These are phyloP conservation scores for Diutina sp. DNA, from an alignment of 1,139 yeast genomes.

Conservation along the genomic window DNA sequence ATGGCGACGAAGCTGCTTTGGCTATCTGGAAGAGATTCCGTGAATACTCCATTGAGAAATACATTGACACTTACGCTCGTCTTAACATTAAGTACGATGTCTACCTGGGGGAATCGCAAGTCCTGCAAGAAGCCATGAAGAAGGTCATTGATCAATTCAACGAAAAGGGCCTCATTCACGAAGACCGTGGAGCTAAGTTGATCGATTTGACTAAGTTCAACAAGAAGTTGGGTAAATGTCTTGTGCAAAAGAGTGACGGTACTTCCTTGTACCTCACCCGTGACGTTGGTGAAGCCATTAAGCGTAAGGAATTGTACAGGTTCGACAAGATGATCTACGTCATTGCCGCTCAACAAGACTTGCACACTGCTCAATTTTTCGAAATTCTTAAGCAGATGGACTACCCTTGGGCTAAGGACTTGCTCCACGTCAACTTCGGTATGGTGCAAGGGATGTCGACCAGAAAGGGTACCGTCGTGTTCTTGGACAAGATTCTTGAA, in stretches of 20 bases:
- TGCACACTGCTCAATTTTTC: slow-evolving; percentile 88
- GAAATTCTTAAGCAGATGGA: slow-evolving; percentile 92
- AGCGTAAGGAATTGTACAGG: slow-evolving; percentile 71
- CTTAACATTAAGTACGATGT: slow-evolving; percentile 77
- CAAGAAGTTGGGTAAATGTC: slow-evolving; percentile 88
- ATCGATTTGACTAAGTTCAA: slow-evolving; percentile 78
- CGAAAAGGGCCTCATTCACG: slow-evolving; percentile 63
- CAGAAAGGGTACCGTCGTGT: slow-evolving; percentile 96
- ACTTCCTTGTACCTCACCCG: slow-evolving; percentile 90
- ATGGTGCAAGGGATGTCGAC: slow-evolving; percentile 99
- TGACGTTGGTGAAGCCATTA: slow-evolving; percentile 95
- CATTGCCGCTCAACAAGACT: slow-evolving; percentile 91
- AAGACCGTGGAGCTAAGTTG: slow-evolving; percentile 84
- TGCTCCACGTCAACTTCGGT: slow-evolving; percentile 87
- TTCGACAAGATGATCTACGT: slow-evolving; percentile 96
- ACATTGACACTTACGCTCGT: slow-evolving; percentile 81
- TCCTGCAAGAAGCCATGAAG: slow-evolving; percentile 60
- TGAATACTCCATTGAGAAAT: slow-evolving; percentile 75
- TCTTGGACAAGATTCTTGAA: slow-evolving; percentile 85
- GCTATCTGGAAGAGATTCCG: slow-evolving; percentile 82
- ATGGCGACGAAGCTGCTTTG: slow-evolving; percentile 76
- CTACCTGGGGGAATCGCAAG: slow-evolving; percentile 96
- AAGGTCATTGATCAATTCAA: slow-evolving; percentile 49
- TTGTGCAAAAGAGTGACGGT: slow-evolving; percentile 93
- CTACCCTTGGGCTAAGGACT: slow-evolving; percentile 69